Conservation (phyloP, 176 grass and related monocot species). For the Oryza longistaminata region DNA sequence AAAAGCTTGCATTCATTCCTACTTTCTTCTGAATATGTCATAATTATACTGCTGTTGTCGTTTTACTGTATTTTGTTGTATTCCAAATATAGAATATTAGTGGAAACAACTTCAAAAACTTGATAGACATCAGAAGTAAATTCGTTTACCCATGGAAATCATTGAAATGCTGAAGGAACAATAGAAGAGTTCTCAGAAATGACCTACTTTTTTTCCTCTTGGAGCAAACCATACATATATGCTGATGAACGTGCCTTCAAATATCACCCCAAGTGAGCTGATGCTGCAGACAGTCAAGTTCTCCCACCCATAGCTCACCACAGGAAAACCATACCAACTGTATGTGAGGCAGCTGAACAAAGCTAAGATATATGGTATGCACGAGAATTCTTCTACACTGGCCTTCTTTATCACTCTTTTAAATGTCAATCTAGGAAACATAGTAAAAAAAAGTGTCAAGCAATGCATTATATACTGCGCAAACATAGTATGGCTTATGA, state of each 20-base stretch:
- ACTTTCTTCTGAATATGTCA: neutral
- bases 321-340: slow-evolving; percentile 67
- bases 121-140: neutral
- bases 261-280: slow-evolving; percentile 49
- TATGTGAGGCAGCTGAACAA: slow-evolving; percentile 60
- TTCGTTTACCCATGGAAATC: neutral
- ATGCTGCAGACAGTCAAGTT: slow-evolving; percentile 55
- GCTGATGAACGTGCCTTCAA: slow-evolving; percentile 58
- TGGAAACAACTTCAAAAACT: neutral
- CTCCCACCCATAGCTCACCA: slow-evolving; percentile 71
- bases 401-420: slow-evolving; percentile 65
- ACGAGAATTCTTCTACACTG: slow-evolving; percentile 69
- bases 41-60: neutral
- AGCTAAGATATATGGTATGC: slow-evolving; percentile 62
- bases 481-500: slow-evolving; percentile 1
- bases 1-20: neutral
- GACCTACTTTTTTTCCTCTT: slow-evolving; percentile 53
- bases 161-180: slow-evolving; percentile 5
- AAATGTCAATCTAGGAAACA: slow-evolving; percentile 63
- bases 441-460: slow-evolving; percentile 6
- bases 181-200: neutral
- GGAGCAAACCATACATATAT: slow-evolving; percentile 77
- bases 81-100: neutral
- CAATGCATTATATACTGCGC: slow-evolving; percentile 5
- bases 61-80: neutral